phyloP scores from a whole-genome alignment of 495 filamentous ascomycete genomes.

The Glonium stellatum region DNA sequence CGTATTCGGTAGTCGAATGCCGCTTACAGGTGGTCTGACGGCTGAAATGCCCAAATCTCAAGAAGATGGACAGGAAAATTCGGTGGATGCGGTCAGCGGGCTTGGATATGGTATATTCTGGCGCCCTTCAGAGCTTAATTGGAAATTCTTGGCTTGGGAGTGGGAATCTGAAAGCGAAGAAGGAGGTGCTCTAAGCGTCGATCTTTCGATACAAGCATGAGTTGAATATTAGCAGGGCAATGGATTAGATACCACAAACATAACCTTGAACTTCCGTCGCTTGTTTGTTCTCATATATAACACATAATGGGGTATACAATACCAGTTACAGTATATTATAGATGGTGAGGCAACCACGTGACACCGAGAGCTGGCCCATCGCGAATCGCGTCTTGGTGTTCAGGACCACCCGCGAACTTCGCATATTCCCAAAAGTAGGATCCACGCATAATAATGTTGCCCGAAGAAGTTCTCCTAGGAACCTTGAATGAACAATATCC shows the following conservation, averaged over 20 bases:
- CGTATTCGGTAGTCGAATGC: constrained; percentile 65
- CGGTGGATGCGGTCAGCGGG: constrained; percentile 25
- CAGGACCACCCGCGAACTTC: too few species aligned
- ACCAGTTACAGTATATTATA: too few species aligned
- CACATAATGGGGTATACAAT: too few species aligned
- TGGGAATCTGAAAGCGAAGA: constrained; percentile 35
- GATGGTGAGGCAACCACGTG: too few species aligned
- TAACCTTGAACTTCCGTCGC: too few species aligned
- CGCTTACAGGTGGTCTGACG: constrained; percentile 52
- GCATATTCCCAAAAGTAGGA: too few species aligned
- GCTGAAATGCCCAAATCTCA: constrained; percentile 33
- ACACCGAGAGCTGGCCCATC: too few species aligned
- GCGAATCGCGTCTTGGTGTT: constrained; percentile 7
- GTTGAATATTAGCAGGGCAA: neutral
- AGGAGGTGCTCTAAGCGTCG: neutral
- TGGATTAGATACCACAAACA: neutral
- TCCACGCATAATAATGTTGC: constrained; percentile 23
- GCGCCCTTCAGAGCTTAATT: constrained; percentile 80
- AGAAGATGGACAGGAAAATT: constrained; percentile 12
- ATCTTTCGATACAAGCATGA: neutral
- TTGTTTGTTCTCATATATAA: too few species aligned
- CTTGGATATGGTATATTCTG: constrained; percentile 81
- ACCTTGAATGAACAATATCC: constrained; percentile 28
- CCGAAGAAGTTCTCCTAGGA: constrained; percentile 24
- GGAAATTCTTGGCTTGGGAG: constrained; percentile 82